Conservation (phyloP, 2,329 filamentous ascomycete genomes). For the Chaetomiaceae sp. region DNA sequence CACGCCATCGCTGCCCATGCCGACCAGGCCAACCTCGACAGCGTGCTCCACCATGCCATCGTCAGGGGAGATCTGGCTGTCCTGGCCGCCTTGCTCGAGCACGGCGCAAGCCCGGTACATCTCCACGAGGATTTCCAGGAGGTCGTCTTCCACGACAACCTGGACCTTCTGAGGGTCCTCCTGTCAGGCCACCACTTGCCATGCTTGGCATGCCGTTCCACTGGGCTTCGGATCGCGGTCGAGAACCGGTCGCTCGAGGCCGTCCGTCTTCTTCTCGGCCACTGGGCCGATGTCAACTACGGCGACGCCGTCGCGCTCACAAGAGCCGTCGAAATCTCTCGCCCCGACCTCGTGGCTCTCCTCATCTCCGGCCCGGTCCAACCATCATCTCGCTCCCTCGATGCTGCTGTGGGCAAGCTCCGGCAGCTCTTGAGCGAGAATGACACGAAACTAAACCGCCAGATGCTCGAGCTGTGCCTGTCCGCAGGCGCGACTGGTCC, state of each 20-base stretch:
- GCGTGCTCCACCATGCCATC: slow-evolving; percentile 27
- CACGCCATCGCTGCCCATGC: slow-evolving; percentile 24
- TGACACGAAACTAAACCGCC: slow-evolving; percentile 7
- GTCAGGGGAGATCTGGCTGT: slow-evolving; percentile 24
- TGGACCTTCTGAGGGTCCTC: slow-evolving; percentile 22
- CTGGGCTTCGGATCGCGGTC: slow-evolving; percentile 25
- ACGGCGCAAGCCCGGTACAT: slow-evolving; percentile 26
- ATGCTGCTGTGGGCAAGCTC: slow-evolving; percentile 23
- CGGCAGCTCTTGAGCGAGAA: slow-evolving; percentile 14
- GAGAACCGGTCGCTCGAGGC: slow-evolving; percentile 25
- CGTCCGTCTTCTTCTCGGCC: slow-evolving; percentile 21
- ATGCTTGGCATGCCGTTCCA: slow-evolving; percentile 26
- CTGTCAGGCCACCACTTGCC: slow-evolving; percentile 26
- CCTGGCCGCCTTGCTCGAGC: slow-evolving; percentile 23
- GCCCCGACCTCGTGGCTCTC: slow-evolving; percentile 23
- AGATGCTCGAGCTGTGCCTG: slow-evolving; percentile 26
- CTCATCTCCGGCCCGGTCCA: slow-evolving; percentile 24
- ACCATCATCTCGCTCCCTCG: slow-evolving; percentile 24
- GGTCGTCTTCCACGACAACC: slow-evolving; percentile 21
- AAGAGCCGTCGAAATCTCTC: slow-evolving; percentile 22
- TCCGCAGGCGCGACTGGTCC: slow-evolving; percentile 24
- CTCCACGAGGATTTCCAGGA: slow-evolving; percentile 29
- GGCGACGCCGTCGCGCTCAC: slow-evolving; percentile 23
- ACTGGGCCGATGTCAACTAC: slow-evolving; percentile 28
- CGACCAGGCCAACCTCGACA: slow-evolving; percentile 29